Evolutionary conservation across 2,329 filamentous ascomycete species (phyloP), one percentile per base, ranked within the genome.

Genomic region (Claviceps sp.): DNA sequence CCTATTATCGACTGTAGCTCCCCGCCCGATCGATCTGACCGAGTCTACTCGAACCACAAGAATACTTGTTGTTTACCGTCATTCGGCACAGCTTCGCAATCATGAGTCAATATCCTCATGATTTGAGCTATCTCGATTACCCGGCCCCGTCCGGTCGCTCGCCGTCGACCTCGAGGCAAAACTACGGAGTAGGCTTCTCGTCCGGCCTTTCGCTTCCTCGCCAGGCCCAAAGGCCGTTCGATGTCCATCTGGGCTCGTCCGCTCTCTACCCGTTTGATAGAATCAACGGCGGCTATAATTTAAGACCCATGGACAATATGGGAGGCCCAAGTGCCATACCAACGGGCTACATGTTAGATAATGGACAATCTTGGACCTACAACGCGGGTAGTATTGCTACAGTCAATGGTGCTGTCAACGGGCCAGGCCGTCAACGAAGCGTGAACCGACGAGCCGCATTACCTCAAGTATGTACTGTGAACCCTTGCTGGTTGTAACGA

Each of bases 311-410:
- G 60, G 78, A 73, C 52, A 65, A 66, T 60, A 68, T 76, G 65
- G 58, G 67, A 57, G 58, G 65, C 42, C 54, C 59, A 57, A 62
- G 62, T 38, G 61, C 66, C 53, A 64, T 76, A 62, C 72, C 71
- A 34, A 67, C 65, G 22, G 67, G 66, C 36, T 78, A 77, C 54
- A 73, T 78, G 70, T 61, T 77, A 50, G 73, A 90, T 59, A 87
- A 89, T 62, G 80, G 82, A 63, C 85, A 88, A 62, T 82, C 84
- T 20, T 95, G 89, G 89, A 87, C 83, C 65, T 83, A 88, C 58
- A 74, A 71, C 54, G 80, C 79, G 60, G 79, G 78, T 61, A 83
- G 80, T 46, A 86, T 88, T 57, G 74, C 74, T 22, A 78, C 75
- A 0, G 71, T 79, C 54, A 74, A 77, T 60, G 80, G 81, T 51